Percentiles rank a stretch among this genome's conserved stretches.
Conservation (phyloP, 2,329 filamentous ascomycete genomes). For the Sporothrix brasiliensis region DNA sequence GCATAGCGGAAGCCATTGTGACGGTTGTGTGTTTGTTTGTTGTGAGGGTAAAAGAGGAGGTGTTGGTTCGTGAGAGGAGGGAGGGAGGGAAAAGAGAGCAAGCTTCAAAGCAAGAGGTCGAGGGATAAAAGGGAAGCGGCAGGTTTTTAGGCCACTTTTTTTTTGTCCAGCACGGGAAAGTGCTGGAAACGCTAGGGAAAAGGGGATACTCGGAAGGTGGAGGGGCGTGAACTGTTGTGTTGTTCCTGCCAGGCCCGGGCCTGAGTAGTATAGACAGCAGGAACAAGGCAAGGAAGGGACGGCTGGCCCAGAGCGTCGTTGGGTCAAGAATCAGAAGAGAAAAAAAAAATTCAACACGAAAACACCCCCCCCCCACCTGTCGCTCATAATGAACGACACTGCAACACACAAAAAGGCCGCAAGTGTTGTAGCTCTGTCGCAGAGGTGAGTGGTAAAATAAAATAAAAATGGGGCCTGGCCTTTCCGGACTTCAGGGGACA, state of each 20-base stretch:
- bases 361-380: constrained; percentile 5
- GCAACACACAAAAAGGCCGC: constrained; percentile 29
- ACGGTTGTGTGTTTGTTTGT: constrained; percentile 22
- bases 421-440: constrained; percentile 26
- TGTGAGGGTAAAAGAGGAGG: constrained; percentile 4
- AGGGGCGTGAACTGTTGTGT: neutral
- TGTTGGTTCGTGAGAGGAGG: constrained; percentile 41
- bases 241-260: constrained; percentile 18
- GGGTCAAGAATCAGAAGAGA: neutral
- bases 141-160: constrained; percentile 30
- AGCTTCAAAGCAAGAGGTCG: constrained; percentile 14
- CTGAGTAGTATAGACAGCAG: constrained; percentile 3
- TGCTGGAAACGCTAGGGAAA: constrained; percentile 28
- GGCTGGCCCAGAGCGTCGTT: neutral
- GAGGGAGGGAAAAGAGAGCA: neutral
- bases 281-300: neutral
- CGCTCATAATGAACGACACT: neutral
- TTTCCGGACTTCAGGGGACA: constrained; percentile 26
- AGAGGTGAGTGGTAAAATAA: constrained; percentile 24
- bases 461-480: constrained; percentile 20
- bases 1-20: constrained; percentile 81
- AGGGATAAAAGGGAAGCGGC: constrained; percentile 35
- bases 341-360: neutral
- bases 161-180: constrained; percentile 21
- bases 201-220: constrained; percentile 27